Evolutionary conservation across 192 early-diverging fungal genomes (phyloP).

Genomic region (Backusella tuberculispora): DNA sequence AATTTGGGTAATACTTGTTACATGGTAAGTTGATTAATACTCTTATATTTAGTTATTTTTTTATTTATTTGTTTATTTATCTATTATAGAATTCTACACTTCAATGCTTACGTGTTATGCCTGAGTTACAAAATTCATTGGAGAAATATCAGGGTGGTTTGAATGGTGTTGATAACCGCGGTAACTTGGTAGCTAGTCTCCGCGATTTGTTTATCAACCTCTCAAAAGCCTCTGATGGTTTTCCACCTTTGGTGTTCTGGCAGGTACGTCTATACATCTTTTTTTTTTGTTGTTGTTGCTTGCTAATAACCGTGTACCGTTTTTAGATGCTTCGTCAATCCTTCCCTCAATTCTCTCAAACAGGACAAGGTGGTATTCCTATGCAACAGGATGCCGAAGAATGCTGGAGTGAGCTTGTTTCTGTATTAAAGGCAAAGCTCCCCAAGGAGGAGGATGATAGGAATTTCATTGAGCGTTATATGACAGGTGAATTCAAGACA

Average conservation of each 20-base stretch:
- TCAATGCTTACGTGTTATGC: conserved; percentile 90
- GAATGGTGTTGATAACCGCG: conserved; percentile 53
- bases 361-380: conserved; percentile 67
- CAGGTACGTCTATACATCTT: conserved; percentile 47
- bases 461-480: conserved; percentile 80
- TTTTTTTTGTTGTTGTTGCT: neutral
- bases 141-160: conserved; percentile 50
- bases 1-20: conserved; percentile 95
- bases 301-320: neutral
- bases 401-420: conserved; percentile 90
- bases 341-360: conserved; percentile 90
- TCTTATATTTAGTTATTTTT: conserved; percentile 22
- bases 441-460: conserved; percentile 37
- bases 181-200: conserved; percentile 72
- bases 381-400: conserved; percentile 99
- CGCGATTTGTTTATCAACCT: conserved; percentile 76
- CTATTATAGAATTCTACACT: conserved; percentile 78
- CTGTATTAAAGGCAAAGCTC: conserved; percentile 66
- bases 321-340: conserved; percentile 66
- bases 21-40: conserved; percentile 48
- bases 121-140: conserved; percentile 73
- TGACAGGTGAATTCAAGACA: conserved; percentile 66
- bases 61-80: neutral
- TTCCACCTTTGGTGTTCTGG: conserved; percentile 80
- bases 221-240: conserved; percentile 65